Percentiles rank a stretch among this genome's conserved stretches.
Conservation (phyloP, 768 basidiomycete genomes). For the Suillus ampliporus region DNA sequence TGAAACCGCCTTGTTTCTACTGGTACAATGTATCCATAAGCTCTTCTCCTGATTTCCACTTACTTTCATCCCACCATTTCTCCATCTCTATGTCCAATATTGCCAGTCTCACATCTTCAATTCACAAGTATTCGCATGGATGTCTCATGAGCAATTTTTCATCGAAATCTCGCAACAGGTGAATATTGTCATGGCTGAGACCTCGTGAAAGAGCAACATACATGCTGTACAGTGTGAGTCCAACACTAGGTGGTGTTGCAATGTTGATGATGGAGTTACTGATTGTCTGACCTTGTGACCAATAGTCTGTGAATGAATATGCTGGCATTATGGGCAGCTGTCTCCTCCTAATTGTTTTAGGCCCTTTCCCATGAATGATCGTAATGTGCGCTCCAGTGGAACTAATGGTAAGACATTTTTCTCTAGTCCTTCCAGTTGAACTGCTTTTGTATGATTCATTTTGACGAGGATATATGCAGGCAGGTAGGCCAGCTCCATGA, state of each 20-base stretch:
- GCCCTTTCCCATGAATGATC: neutral
- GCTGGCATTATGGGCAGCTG: constrained; percentile 43
- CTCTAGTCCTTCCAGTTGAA: constrained; percentile 32
- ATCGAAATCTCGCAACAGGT: constrained; percentile 38
- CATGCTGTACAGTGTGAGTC: constrained; percentile 41
- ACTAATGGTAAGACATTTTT: constrained; percentile 36
- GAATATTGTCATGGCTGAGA: constrained; percentile 29
- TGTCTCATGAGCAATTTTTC: constrained; percentile 22
- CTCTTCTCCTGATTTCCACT: neutral
- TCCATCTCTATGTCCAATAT: constrained; percentile 16
- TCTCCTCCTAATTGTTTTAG: constrained; percentile 18
- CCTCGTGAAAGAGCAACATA: constrained; percentile 47
- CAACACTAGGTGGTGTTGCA: constrained; percentile 36
- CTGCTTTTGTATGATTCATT: constrained; percentile 31
- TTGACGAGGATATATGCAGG: constrained; percentile 39
- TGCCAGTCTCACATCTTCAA: constrained; percentile 11
- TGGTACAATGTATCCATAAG: too few relatives aligned
- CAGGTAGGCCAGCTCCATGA: constrained; percentile 31
- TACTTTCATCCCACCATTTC: constrained; percentile 11
- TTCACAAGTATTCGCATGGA: constrained; percentile 4
- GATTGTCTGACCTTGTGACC: constrained; percentile 48
- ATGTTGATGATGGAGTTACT: constrained; percentile 43
- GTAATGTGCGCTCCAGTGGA: constrained; percentile 27
- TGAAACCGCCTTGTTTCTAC: too few relatives aligned
- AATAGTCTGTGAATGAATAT: constrained; percentile 50